Evolutionary conservation across 768 basidiomycete genomes (phyloP), one percentile per base, ranked within the genome.

Genomic region (Clavulina sp.): DNA sequence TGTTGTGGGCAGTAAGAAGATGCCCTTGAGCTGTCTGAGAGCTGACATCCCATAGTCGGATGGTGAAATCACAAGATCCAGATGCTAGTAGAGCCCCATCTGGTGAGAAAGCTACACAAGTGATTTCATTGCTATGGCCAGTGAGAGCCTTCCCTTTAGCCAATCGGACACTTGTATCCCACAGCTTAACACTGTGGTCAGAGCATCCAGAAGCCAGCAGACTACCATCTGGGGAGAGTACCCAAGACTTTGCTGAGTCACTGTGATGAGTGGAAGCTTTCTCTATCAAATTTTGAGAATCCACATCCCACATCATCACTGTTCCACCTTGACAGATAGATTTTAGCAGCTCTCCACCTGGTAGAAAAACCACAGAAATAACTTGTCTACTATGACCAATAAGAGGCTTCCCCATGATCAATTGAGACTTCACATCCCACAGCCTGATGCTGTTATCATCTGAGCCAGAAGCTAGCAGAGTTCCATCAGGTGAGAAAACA

Each of bases 401-500:
- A 38, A 38, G 34, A 19, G 34, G 34, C 34, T 19, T 19, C 34
- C 7, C 34, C 9, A 19, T 19, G 7, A 7, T 19, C 19, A 7
- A 7, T 7, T 19, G 9, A 7, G 34, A 7, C 9, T 38, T n/a
- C n/a, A n/a, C 3, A 43, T 54, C 36, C 54, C 54, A 54, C 3
- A 54, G 29, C 41, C 51, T 23, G n/a, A 54, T 24, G 4, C 34
- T 30, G 4, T 43, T 41, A 32, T 54, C 54, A 24, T 4, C 13
- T 3, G 52, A 52, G 4, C 54, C 54, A 4, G 54, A 54, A 29
- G 34, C 51, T 21, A 54, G 18, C 7, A 16, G 3, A 19, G 16
- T 16, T 5, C 51, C 36, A 41, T 54, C 47, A 21, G 54, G 52
- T 7, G 54, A 56, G 53, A 46, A 49, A 3, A 48, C 54, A 7